Base-by-base conservation (phyloP, 768 basidiomycete genomes). In the Panus rudis region DNA sequence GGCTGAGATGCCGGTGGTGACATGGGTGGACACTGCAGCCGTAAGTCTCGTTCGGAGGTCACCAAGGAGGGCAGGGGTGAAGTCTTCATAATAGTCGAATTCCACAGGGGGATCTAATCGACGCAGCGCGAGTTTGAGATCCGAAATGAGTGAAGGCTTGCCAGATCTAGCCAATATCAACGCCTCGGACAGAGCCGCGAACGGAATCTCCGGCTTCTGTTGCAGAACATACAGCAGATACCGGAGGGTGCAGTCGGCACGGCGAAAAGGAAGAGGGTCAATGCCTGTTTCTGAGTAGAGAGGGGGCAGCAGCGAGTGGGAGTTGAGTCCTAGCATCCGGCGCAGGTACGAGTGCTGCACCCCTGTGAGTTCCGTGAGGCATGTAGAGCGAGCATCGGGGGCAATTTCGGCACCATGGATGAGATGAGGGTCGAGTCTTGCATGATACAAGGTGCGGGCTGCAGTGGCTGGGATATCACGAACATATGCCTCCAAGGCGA, bases 271-370 rank as follows among this genome's bases (percentile, higher is more conserved):
- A 5, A 63, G 33, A 2, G 61, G 61, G 16, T 39, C 33, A 4
- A 59, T 28, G 6, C 56, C 56, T 5, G 61, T 62, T 42, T 60
- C 56, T 4, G 57, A 49, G 43, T 51, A 54, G 11, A 63, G 52
- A 2, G 48, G 32, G 2, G 49, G 51, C 12, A 52, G 24, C 3
- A 33, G 39, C 5, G 55, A 52, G 4, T 42, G 42, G 7, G n/a
- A 3, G n/a, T 49, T 44, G 11, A 61, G 22, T 21, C 53, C 52
- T 8, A 62, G 55, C 5, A 54, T 25, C 3, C 53, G 52, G 8
- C 57, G 51, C 6, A 59, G 30, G 38, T 53, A 59, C 13, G 24
- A 30, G 13, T 37, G 24, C 34, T 60, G 62, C 3, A 59, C 46
- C 17, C 42, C 39, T 28, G 48, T 28, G 1, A 57, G 49, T 10